Evolutionary conservation across 2,329 filamentous ascomycete species (phyloP), one percentile per base, ranked within the genome.

Genomic region (Hawksworthiomyces lignivorus): DNA sequence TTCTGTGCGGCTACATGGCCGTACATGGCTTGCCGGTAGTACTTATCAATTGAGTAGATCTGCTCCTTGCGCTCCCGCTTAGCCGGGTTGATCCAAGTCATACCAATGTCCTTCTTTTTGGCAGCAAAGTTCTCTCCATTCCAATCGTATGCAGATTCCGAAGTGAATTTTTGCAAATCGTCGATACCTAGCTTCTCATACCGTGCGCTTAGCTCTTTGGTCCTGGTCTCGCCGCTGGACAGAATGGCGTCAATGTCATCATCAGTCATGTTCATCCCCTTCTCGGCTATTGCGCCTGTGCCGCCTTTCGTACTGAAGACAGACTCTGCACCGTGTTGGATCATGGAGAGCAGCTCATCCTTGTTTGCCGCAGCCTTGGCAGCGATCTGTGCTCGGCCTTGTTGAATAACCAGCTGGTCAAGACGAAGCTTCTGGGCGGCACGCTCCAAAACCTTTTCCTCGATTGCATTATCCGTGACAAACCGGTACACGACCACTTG

Each of bases 31-130:
- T 94, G 82, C 51, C 90, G 84, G 66, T 97, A 98, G 67, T 98
- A 98, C 62, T 96, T 94, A 61, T 98, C 94, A 69, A 98, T 95
- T 0, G 90, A 96, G 61, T 98, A 98, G 5, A 87, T 88, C 59
- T 96, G 88, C 58, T 97, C 90, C 63, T 97, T 98, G 56, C 92
- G 86, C 67, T 98, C 94, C 62, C 92, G 89, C 72, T 98, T 98
- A 14, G 90, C 82, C 3, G 92, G 94, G 55, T 98, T 95, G 67
- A 98, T 98, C 94, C 94, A 98, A 56, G 73, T 89, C 50, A 96
- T 76, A 36, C 87, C 87, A 49, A 96, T 44, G 41, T 92, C 84
- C 62, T 94, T 94, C 67, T 94, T 94, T 58, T 82, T 78, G 45
- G 84, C 86, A 40, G 88, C 86, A 60, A 98, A 98, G 55, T 90